Base-by-base conservation (phyloP, 371 early-diverging fungal species). In the Entomophthora muscae region DNA sequence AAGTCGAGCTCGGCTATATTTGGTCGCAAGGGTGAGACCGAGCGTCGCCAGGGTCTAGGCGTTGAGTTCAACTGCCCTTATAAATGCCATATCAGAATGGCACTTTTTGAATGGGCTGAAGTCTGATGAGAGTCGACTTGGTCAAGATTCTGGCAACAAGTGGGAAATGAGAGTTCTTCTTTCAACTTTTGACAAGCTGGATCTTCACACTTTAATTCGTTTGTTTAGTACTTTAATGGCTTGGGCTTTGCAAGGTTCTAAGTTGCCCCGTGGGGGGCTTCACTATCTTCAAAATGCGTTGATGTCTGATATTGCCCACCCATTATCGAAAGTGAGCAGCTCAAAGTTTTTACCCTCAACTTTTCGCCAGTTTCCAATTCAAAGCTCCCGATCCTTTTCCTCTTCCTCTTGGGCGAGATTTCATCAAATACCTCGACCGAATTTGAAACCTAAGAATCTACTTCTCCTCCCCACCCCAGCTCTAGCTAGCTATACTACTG, bases 131-230 rank as follows among this genome's bases (percentile, higher is more conserved):
- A n/a, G n/a, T n/a, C n/a, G n/a, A n/a, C n/a, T n/a, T n/a, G n/a
- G n/a, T n/a, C n/a, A n/a, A n/a, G n/a, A n/a, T n/a, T n/a, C n/a
- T n/a, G n/a, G n/a, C n/a, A n/a, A n/a, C n/a, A n/a, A n/a, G n/a
- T n/a, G n/a, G n/a, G n/a, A n/a, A n/a, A n/a, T n/a, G n/a, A n/a
- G n/a, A n/a, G n/a, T 42, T 42, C 17, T 17, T 5, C 42, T 42
- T 42, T 42, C 5, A 10, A 42, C 17, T 17, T 42, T 17, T 17
- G 17, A 42, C 42, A 42, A 42, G 17, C 26, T 57, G 58, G 58
- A 57, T 57, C 58, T 31, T 12, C 26, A 57, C 26, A 31, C 65
- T 74, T 65, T 21, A 64, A 66, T 51, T 75, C 72, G 58, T 24
- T 31, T 57, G 27, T 57, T 57, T 57, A 17, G n/a, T 31, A 31